Evolutionary conservation across 192 early-diverging fungal species (phyloP).

Genomic region (Paraglomus occultum): DNA sequence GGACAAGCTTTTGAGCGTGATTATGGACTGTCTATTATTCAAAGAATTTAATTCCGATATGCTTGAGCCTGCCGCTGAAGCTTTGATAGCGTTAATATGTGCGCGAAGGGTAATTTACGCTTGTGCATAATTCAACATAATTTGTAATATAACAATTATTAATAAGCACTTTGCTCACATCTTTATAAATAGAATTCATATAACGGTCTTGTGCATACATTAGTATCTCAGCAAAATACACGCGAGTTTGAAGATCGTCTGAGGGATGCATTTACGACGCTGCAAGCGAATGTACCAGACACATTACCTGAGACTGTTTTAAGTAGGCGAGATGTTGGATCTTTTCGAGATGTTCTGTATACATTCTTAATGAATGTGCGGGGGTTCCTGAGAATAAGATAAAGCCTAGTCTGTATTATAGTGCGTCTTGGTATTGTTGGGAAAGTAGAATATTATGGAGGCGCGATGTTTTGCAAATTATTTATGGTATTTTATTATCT

Average conservation of each 20-base stretch:
- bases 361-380: conserved; percentile 62
- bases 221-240: conserved; percentile 50
- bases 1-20: conserved; percentile 50
- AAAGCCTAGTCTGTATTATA: conserved; percentile 22
- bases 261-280: conserved; percentile 41
- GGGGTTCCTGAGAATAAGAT: conserved; percentile 64
- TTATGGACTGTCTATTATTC: conserved; percentile 59
- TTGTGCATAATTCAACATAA: no score
- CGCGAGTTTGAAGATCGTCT: conserved; percentile 43
- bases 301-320: conserved; percentile 38
- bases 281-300: conserved; percentile 44
- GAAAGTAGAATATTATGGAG: background rate
- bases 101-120: conserved; percentile 40
- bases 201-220: conserved; percentile 46
- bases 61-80: conserved; percentile 58
- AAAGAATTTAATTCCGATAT: conserved; percentile 61
- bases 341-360: conserved; percentile 50
- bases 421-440: background rate
- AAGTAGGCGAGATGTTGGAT: conserved; percentile 32
- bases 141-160: background rate
- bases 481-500: no score
- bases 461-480: no score
- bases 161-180: background rate
- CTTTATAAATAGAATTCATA: conserved; percentile 40
- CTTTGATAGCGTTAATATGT: conserved; percentile 57